Evolutionary conservation across 495 filamentous ascomycete species (phyloP).

Genomic region (Platismatia glauca): DNA sequence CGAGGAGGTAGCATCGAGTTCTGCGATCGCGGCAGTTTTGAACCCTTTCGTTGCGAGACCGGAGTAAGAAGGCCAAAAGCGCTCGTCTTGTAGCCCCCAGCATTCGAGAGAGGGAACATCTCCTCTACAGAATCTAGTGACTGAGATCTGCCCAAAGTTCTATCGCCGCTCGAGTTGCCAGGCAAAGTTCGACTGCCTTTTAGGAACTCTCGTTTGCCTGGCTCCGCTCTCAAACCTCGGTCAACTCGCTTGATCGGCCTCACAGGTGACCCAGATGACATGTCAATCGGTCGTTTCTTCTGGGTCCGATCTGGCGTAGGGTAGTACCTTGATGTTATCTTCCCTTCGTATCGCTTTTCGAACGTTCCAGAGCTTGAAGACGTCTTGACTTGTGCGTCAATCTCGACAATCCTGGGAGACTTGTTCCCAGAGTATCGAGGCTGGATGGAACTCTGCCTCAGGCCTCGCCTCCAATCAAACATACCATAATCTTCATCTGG

Average conservation of each 20-base stretch:
- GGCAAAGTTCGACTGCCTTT: neutral
- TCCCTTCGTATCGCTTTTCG: conserved; percentile 12
- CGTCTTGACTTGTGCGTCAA: conserved; percentile 8
- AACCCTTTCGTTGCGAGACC: neutral
- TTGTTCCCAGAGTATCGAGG: neutral
- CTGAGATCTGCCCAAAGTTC: conserved; percentile 1
- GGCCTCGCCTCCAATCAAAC: neutral
- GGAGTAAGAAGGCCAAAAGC: neutral
- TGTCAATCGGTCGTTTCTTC: neutral
- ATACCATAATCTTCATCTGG: neutral
- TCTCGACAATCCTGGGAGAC: conserved; percentile 3
- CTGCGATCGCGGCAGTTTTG: neutral
- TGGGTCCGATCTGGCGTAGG: neutral
- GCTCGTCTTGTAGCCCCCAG: neutral
- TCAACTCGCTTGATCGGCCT: neutral
- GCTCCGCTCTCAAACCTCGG: neutral
- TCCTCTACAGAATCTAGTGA: neutral
- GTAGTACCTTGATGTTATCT: neutral
- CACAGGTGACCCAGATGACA: neutral
- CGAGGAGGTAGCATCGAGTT: neutral
- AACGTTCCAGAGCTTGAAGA: conserved; percentile 6
- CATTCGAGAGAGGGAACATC: neutral
- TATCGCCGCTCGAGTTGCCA: neutral
- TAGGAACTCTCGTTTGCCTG: neutral
- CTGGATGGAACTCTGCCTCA: conserved; percentile 5